A percentile compares a stretch with the other conserved stretches of the same genome.
These are phyloP conservation scores for Gaultheria prostrata DNA, from an alignment of 148 eudicot genomes.

Conservation along the genomic window DNA sequence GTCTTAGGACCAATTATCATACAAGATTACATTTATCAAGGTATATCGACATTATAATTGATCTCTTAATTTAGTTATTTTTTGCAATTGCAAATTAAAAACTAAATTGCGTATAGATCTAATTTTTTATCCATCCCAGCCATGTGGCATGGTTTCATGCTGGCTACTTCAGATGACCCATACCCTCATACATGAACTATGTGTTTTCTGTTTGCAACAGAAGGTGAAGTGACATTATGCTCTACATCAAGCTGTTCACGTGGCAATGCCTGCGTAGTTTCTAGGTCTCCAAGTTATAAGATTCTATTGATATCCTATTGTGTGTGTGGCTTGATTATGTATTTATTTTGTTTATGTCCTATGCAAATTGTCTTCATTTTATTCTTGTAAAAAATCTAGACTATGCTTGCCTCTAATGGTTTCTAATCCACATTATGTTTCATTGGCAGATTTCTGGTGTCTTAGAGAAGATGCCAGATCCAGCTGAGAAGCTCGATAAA, in stretches of 20 bases:
- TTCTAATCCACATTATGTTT: slow-evolving; percentile 13
- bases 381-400: not conserved
- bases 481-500: slow-evolving; percentile 34
- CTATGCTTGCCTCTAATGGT: not conserved
- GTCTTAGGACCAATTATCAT: no score
- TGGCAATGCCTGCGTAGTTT: not conserved
- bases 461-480: slow-evolving; percentile 44
- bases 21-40: no score
- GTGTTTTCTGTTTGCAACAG: not conserved
- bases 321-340: not conserved
- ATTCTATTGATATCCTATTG: not conserved
- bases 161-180: not conserved
- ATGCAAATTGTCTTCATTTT: not conserved
- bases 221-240: not conserved
- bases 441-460: slow-evolving; percentile 22
- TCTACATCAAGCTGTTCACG: not conserved
- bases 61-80: no score
- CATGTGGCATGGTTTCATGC: not conserved
- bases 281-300: not conserved
- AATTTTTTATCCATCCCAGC: not conserved
- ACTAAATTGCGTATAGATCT: no score
- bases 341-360: not conserved
- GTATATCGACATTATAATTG: no score
- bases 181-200: not conserved
- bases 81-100: no score